Evolutionary conservation across 2,329 filamentous ascomycete species (phyloP), one percentile per base, ranked within the genome.

Genomic region (Capronia americana): DNA sequence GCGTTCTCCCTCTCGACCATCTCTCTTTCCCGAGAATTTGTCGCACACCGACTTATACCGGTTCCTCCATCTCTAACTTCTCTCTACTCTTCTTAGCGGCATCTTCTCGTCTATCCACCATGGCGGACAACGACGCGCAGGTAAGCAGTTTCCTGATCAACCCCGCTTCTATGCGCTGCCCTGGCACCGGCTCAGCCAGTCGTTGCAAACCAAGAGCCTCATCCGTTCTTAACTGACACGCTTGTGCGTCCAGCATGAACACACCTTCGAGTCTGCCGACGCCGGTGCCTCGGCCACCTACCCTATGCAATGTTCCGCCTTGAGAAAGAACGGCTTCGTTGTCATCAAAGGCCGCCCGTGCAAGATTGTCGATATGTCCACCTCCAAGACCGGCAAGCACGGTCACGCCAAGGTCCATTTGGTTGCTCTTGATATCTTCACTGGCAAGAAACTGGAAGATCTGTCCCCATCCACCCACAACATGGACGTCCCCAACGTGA

Each of bases 361-460:
- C 93, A 99, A 98, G 92, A 99, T 99, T 78, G 92, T 98, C 83
- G 95, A 99, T 80, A 99, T 99, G 96, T 97, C 93, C 76, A 99
- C 95, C 86, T 99, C 95, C 83, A 99, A 99, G 93, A 99, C 95
- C 75, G 95, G 95, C 85, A 99, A 99, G 92, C 95, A 99, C 91
- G 95, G 95, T 83, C 96, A 99, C 92, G 95, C 95, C 85, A 99
- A 99, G 90, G 95, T 99, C 82, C 94, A 99, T 86, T 86, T 99
- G 77, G 91, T 97, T 79, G 95, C 93, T 80, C 89, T 96, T 82
- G 95, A 99, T 83, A 98, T 99, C 87, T 99, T 99, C 90, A 99
- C 93, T 74, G 87, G 87, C 88, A 99, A 97, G 92, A 99, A 99
- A 90, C 88, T 97, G 74, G 95, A 99, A 87, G 96, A 99, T 86